A percentile compares a stretch with the other conserved stretches of the same genome.
Conservation (phyloP, 1,284 basidiomycete genomes). For the Cryptococcus sp. region DNA sequence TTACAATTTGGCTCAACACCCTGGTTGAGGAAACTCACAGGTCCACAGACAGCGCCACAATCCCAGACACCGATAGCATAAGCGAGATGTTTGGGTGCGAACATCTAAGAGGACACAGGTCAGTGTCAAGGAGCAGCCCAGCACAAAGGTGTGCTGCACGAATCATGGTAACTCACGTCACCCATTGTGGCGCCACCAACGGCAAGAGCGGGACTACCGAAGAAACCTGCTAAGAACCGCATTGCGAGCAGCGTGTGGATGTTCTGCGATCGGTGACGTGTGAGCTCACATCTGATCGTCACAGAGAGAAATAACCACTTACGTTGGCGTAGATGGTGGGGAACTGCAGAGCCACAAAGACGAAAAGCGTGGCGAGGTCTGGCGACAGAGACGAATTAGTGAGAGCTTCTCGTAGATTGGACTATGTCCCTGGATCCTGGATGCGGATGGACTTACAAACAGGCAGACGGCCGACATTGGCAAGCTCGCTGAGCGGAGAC, state of each 20-base stretch:
- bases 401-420: too few species aligned
- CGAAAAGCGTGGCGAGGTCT: constrained; percentile 28
- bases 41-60: constrained; percentile 38
- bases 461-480: constrained; percentile 23
- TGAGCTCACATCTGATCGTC: too few species aligned
- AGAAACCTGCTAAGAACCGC: constrained; percentile 43
- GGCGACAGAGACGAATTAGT: not conserved
- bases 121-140: not conserved
- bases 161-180: constrained; percentile 24
- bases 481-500: constrained; percentile 31
- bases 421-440: too few species aligned
- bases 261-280: constrained; percentile 27
- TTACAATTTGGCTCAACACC: too few species aligned
- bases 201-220: constrained; percentile 44
- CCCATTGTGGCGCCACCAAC: constrained; percentile 43
- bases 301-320: constrained; percentile 27
- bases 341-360: constrained; percentile 29
- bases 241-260: constrained; percentile 33
- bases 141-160: not conserved
- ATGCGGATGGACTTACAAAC: constrained; percentile 8
- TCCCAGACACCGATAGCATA: constrained; percentile 40
- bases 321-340: constrained; percentile 29
- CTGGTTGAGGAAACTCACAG: constrained; percentile 6
- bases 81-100: constrained; percentile 28
- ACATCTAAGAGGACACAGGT: constrained; percentile 14